phyloP scores from a whole-genome alignment of 805 yeast genomes.

The Ogataea populi-albae region DNA sequence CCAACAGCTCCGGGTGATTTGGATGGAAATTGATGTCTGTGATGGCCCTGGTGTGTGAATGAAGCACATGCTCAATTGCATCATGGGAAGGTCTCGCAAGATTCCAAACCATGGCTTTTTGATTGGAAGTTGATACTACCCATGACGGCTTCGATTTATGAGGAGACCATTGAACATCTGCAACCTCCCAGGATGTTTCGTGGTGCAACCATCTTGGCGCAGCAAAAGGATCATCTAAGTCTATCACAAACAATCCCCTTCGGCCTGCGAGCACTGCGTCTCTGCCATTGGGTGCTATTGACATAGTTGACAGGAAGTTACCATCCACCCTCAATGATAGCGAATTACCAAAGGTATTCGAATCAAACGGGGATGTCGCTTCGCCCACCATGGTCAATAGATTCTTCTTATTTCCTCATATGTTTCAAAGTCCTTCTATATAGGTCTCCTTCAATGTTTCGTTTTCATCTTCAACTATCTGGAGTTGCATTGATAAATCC shows the following conservation, averaged over 20 bases:
- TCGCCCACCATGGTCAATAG: constrained; percentile 4
- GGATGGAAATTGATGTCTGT: constrained; percentile 95
- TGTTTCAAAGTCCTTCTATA: no score
- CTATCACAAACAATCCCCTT: constrained; percentile 84
- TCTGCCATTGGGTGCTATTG: constrained; percentile 83
- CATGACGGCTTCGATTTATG: constrained; percentile 81
- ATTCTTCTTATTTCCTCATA: background rate
- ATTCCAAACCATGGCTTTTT: constrained; percentile 95
- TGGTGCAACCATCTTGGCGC: constrained; percentile 95
- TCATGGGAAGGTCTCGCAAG: constrained; percentile 56
- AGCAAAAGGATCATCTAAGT: constrained; percentile 90
- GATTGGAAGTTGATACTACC: constrained; percentile 93
- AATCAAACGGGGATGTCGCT: constrained; percentile 30
- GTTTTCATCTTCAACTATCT: no score
- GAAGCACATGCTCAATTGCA: constrained; percentile 85
- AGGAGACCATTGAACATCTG: constrained; percentile 98
- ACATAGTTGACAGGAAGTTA: constrained; percentile 81
- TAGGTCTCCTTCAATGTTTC: no score
- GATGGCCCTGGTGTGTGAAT: constrained; percentile 88
- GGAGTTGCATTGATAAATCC: no score
- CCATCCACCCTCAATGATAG: constrained; percentile 86
- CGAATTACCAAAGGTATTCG: constrained; percentile 75
- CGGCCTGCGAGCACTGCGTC: constrained; percentile 90
- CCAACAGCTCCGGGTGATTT: constrained; percentile 76
- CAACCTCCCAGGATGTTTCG: constrained; percentile 95